Evolutionary conservation across 306 rosid species (phyloP), one percentile per base, ranked within the genome.

Genomic region (Sicyos baderoa): DNA sequence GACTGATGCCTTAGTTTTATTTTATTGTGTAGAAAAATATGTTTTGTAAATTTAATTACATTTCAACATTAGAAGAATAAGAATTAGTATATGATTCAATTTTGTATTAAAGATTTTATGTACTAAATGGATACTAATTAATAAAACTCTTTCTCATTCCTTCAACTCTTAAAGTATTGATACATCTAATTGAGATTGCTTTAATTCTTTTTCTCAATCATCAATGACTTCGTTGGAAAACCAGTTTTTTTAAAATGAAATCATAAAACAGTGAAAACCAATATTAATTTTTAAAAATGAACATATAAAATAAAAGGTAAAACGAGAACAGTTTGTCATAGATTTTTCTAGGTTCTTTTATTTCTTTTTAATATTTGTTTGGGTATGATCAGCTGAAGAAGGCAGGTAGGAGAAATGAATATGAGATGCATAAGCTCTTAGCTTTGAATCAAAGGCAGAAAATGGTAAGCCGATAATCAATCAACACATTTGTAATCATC

Each of bases 381-480:
- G 14, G 37, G 11, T 40, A 13, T 45, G 54, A 65, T 70, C 97
- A 94, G 99, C 99, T 94, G 54, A 90, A 90, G 83, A 94, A 90
- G 83, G 99, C 88, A 76, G 99, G 99, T 58, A 85, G 96, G 74
- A 88, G 96, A 85, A 94, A 88, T 35, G 99, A 94, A 78, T 90
- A 90, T 47, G 99, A 94, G 86, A 90, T 88, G 97, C 99, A 88
- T 70, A 94, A 94, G 82, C 81, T 94, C 42, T 52, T 88, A 71
- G 97, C 97, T 9, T 79, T 94, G 85, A 94, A 94, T 83, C 99
- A 90, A 80, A 86, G 96, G 78, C 97, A 90, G 85, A 94, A 90
- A 80, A 88, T 88, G 99, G 97, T 94, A 54, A 59, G 83, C 10
- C 78, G 74, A 56, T 55, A 55, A 63, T 78, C 54, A 61, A 57